These are phyloP conservation scores for Pseudogymnoascus sp. DNA, from an alignment of 2,329 filamentous ascomycete genomes.

Conservation along the genomic window DNA sequence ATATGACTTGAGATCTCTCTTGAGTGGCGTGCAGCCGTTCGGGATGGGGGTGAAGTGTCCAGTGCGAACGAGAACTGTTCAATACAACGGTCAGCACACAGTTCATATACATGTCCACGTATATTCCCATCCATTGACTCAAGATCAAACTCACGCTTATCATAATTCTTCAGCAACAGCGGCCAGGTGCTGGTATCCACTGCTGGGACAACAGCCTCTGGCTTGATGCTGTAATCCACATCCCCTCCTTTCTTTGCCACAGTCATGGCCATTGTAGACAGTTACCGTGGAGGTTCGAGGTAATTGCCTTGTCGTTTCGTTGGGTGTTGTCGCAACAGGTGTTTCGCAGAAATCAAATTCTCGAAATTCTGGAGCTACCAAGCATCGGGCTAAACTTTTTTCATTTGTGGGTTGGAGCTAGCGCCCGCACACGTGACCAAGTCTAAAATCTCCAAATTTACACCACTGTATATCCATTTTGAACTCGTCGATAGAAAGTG, in stretches of 20 bases:
- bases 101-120: constrained; percentile 15
- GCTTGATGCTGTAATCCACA: constrained; percentile 83
- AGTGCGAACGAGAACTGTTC: constrained; percentile 76
- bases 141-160: constrained; percentile 59
- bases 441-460: neutral
- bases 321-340: constrained; percentile 8
- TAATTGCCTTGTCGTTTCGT: constrained; percentile 10
- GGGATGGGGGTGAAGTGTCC: constrained; percentile 97
- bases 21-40: constrained; percentile 81
- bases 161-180: constrained; percentile 91
- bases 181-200: constrained; percentile 88
- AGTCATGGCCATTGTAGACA: constrained; percentile 38
- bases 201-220: constrained; percentile 67
- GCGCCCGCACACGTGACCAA: neutral
- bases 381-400: constrained; percentile 11
- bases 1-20: constrained; percentile 94
- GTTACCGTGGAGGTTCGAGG: constrained; percentile 11
- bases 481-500: neutral
- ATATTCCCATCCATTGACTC: neutral
- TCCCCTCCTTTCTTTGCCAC: constrained; percentile 44
- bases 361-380: constrained; percentile 8
- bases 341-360: constrained; percentile 9
- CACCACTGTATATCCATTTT: neutral
- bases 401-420: constrained; percentile 11
- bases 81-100: constrained; percentile 9